Evolutionary conservation across 2,329 filamentous ascomycete species (phyloP).

Genomic region (Fusarium coffeatum): DNA sequence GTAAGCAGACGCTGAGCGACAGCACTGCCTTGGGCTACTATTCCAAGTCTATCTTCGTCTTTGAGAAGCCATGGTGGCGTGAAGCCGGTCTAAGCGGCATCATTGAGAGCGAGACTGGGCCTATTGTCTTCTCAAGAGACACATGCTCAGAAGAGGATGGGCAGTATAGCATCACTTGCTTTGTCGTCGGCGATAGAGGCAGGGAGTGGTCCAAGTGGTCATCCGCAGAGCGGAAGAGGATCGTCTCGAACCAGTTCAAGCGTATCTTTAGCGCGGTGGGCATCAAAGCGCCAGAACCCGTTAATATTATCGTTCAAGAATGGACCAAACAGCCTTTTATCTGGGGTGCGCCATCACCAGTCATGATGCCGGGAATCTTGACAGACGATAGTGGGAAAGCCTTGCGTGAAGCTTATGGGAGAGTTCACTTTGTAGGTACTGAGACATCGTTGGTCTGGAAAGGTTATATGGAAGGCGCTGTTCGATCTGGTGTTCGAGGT

Average conservation of each 20-base stretch:
- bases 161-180: slow-evolving; percentile 48
- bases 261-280: slow-evolving; percentile 21
- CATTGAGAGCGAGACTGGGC: slow-evolving; percentile 50
- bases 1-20: slow-evolving; percentile 45
- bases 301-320: slow-evolving; percentile 34
- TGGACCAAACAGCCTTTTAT: slow-evolving; percentile 36
- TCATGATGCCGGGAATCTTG: slow-evolving; percentile 32
- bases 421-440: slow-evolving; percentile 45
- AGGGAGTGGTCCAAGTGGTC: slow-evolving; percentile 31
- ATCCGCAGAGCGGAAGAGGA: slow-evolving; percentile 3
- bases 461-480: slow-evolving; percentile 46
- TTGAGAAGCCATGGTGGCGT: slow-evolving; percentile 60
- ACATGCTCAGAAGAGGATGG: slow-evolving; percentile 38
- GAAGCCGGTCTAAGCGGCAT: slow-evolving; percentile 55
- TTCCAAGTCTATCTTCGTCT: slow-evolving; percentile 55
- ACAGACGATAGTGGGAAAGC: slow-evolving; percentile 16
- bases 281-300: slow-evolving; percentile 24
- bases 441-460: slow-evolving; percentile 45
- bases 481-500: slow-evolving; percentile 37
- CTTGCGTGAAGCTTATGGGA: slow-evolving; percentile 48
- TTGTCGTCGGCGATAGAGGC: slow-evolving; percentile 49
- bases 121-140: slow-evolving; percentile 47
- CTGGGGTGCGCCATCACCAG: slow-evolving; percentile 29
- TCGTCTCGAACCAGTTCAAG: slow-evolving; percentile 13
- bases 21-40: slow-evolving; percentile 51